A percentile compares a stretch with the other conserved stretches of the same genome.
Conservation (phyloP, 2,329 filamentous ascomycete genomes). For the Rutstroemia sp. region DNA sequence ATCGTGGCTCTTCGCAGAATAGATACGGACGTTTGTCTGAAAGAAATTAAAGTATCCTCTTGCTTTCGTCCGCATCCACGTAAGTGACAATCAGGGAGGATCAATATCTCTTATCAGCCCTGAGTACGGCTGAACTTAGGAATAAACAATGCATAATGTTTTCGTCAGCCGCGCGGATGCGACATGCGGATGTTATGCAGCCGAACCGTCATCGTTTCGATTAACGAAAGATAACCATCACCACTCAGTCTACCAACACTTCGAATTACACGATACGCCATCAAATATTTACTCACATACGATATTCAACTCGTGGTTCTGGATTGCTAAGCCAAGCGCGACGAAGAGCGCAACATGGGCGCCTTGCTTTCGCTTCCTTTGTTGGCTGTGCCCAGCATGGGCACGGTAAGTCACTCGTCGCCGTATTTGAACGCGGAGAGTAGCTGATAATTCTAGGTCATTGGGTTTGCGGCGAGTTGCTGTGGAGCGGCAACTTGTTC, state of each 20-base stretch:
- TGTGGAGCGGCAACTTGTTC: slow-evolving; percentile 96
- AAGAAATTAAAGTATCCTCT: slow-evolving; percentile 8
- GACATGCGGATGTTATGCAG: background rate
- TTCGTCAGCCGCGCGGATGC: slow-evolving; percentile 13
- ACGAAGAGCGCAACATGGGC: slow-evolving; percentile 55
- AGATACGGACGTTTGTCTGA: slow-evolving; percentile 5
- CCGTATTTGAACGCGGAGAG: slow-evolving; percentile 1
- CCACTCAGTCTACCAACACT: background rate
- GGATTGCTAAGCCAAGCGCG: background rate
- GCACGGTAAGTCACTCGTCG: slow-evolving; percentile 58
- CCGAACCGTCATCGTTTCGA: background rate
- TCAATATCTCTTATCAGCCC: slow-evolving; percentile 3
- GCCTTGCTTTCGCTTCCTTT: slow-evolving; percentile 85
- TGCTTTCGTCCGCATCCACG: slow-evolving; percentile 5
- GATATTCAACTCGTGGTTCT: background rate
- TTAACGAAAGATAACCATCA: background rate
- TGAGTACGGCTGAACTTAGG: background rate
- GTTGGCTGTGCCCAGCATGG: slow-evolving; percentile 76
- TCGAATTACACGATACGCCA: background rate
- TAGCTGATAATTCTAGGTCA: slow-evolving; percentile 43
- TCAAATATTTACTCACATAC: background rate
- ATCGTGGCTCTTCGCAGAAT: background rate
- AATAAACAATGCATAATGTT: background rate
- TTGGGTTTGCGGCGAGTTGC: slow-evolving; percentile 79
- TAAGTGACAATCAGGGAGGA: background rate